Percentiles rank a stretch among this genome's conserved stretches.
Conservation (phyloP, 2,329 filamentous ascomycete species). For the Myotisia sp. region DNA sequence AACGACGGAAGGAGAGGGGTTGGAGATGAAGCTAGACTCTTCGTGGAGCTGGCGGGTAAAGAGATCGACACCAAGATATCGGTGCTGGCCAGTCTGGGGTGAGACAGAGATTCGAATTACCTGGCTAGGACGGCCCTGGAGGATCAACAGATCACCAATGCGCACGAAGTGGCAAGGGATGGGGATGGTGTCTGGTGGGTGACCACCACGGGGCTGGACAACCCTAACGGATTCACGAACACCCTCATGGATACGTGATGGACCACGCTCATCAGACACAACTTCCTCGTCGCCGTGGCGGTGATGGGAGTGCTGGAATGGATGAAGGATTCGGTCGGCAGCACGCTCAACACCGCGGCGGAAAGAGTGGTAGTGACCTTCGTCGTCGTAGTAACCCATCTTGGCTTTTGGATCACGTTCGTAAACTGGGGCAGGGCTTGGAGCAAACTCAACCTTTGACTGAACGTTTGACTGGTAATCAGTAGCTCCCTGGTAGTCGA, state of each 20-base stretch:
- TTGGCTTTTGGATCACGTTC: conserved; percentile 42
- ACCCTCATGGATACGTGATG: conserved; percentile 33
- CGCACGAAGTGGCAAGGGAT: conserved; percentile 99
- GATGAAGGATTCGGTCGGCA: conserved; percentile 51
- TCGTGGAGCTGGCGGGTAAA: conserved; percentile 99
- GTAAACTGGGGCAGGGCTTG: conserved; percentile 38
- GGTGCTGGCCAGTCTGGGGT: conserved; percentile 94
- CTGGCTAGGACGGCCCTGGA: conserved; percentile 98
- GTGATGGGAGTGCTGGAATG: conserved; percentile 41
- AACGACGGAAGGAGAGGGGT: conserved; percentile 88
- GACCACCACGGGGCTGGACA: conserved; percentile 37
- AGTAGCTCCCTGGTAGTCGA: conserved; percentile 12
- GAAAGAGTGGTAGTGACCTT: conserved; percentile 61
- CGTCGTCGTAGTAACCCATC: conserved; percentile 71
- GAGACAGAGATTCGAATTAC: conserved; percentile 99
- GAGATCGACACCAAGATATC: conserved; percentile 97
- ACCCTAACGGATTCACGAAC: conserved; percentile 35
- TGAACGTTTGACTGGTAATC: conserved; percentile 17
- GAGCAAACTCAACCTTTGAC: conserved; percentile 35
- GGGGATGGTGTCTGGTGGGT: conserved; percentile 69
- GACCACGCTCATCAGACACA: conserved; percentile 29
- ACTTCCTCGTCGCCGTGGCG: conserved; percentile 25
- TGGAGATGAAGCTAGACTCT: conserved; percentile 95
- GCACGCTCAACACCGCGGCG: conserved; percentile 55
- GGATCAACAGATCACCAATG: conserved; percentile 95